phyloP scores from a whole-genome alignment of 2,329 filamentous ascomycete genomes.

The Blastomyces emzantsi region DNA sequence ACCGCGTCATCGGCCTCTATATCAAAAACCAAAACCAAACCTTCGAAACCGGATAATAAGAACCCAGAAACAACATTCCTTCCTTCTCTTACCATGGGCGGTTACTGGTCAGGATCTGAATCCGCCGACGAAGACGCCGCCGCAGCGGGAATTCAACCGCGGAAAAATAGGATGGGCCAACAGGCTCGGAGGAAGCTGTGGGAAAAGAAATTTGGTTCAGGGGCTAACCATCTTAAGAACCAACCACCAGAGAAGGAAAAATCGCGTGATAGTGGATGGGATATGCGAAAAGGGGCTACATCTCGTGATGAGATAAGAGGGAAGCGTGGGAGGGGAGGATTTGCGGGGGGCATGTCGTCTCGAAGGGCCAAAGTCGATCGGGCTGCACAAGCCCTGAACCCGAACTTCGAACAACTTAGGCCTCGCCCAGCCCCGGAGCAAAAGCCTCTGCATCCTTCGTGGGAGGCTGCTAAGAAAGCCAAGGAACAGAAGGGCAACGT shows the following conservation, averaged over 20 bases:
- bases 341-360: conserved; percentile 10
- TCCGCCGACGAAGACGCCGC: conserved; percentile 43
- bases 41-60: conserved; percentile 19
- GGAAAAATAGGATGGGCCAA: conserved; percentile 56
- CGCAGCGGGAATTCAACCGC: conserved; percentile 26
- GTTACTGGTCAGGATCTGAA: conserved; percentile 56
- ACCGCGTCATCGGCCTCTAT: conserved; percentile 21
- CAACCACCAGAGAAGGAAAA: conserved; percentile 26
- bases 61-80: conserved; percentile 46
- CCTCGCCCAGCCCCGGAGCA: conserved; percentile 32
- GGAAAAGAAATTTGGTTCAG: conserved; percentile 52
- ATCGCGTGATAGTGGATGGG: conserved; percentile 48
- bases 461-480: conserved; percentile 53
- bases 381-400: background rate
- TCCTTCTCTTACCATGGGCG: conserved; percentile 51
- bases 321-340: conserved; percentile 20
- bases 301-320: conserved; percentile 20
- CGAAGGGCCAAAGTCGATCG: background rate
- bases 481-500: conserved; percentile 44
- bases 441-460: conserved; percentile 54
- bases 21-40: conserved; percentile 23
- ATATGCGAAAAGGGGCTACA: conserved; percentile 49
- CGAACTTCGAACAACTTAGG: conserved; percentile 1
- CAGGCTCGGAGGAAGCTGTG: conserved; percentile 52
- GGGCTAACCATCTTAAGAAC: conserved; percentile 50